Evolutionary conservation across 192 early-diverging fungal genomes (phyloP), one percentile per base, ranked within the genome.

Genomic region (Backusella parvicylindrica): DNA sequence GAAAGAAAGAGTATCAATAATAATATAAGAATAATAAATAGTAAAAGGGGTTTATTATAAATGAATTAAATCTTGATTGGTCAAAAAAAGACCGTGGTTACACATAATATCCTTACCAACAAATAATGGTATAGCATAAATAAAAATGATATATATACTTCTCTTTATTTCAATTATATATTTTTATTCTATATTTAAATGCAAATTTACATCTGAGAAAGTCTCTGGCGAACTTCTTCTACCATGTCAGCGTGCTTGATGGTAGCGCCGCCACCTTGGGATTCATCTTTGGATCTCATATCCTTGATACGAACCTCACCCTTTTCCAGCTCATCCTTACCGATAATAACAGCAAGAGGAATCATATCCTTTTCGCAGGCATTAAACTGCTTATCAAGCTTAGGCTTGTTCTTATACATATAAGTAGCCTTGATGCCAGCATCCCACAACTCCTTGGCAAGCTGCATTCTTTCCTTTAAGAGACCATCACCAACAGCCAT

Each of bases 361-460:
- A 99, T 97, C 68, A 89, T 88, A 53, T 95, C 92, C 31, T 87
- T 88, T 68, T 97, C 94, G 77, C 95, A 96, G 8, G 76, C 83
- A 56, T 90, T 87, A 80, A 90, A 95, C 83, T 99, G 95, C 5
- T 77, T 79, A 60, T 92, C 90, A 63, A 93, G 84, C 73, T 91
- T 88, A 12, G 95, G 93, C 80, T 98, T 97, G n/a, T 83, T 81
- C 85, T 99, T 99, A 86, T 93, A 97, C 74, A 91, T 83, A 83
- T 93, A 98, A 80, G 97, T 93, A 33, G 97, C 92, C 50, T 92
- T 91, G 67, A 99, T 90, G 6, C 91, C 95, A 30, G 86, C 89
- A 84, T 98, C 91, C 98, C 98, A 99, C 6, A 99, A 89, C 81
- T 96, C 93, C 9, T 84, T 85, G 56, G 90, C 91, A 50, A 97